Conservation (phyloP, 768 basidiomycete genomes). For the Dictyophora rubrovolvata region DNA sequence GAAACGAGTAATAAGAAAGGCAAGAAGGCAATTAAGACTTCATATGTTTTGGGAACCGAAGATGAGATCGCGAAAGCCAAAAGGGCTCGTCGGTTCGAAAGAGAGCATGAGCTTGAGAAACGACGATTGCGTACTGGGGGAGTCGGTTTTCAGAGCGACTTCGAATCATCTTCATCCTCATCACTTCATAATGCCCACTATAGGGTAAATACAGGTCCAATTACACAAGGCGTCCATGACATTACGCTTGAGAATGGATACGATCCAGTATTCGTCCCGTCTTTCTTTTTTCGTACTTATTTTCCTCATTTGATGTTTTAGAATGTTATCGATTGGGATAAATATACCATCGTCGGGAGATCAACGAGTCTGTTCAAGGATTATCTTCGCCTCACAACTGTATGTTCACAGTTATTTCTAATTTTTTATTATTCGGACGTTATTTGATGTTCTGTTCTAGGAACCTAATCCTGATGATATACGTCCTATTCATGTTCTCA, state of each 20-base stretch:
- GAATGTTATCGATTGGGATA: conserved; percentile 98
- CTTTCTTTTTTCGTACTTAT: conserved; percentile 8
- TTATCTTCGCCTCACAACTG: conserved; percentile 87
- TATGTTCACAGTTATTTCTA: conserved; percentile 24
- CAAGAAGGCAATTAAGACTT: conserved; percentile 27
- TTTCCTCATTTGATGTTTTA: conserved; percentile 22
- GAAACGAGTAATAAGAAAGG: conserved; percentile 53
- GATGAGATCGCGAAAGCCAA: conserved; percentile 64
- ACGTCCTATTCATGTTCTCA: conserved; percentile 75
- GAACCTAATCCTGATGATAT: conserved; percentile 93
- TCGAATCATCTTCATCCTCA: conserved; percentile 39
- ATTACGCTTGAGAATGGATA: conserved; percentile 33
- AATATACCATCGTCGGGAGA: conserved; percentile 88
- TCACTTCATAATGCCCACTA: conserved; percentile 36
- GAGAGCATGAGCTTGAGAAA: conserved; percentile 80
- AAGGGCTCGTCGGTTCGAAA: conserved; percentile 81
- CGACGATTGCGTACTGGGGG: conserved; percentile 39
- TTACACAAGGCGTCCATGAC: conserved; percentile 4
- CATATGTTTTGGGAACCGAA: conserved; percentile 38
- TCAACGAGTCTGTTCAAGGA: conserved; percentile 88
- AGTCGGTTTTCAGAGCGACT: conserved; percentile 27
- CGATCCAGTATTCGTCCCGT: conserved; percentile 44
- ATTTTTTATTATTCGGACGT: background rate
- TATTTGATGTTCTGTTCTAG: conserved; percentile 30
- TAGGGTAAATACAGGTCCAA: conserved; percentile 24